phyloP scores from a whole-genome alignment of 345 rosid genomes.

The Xanthoceras sorbifolium region DNA sequence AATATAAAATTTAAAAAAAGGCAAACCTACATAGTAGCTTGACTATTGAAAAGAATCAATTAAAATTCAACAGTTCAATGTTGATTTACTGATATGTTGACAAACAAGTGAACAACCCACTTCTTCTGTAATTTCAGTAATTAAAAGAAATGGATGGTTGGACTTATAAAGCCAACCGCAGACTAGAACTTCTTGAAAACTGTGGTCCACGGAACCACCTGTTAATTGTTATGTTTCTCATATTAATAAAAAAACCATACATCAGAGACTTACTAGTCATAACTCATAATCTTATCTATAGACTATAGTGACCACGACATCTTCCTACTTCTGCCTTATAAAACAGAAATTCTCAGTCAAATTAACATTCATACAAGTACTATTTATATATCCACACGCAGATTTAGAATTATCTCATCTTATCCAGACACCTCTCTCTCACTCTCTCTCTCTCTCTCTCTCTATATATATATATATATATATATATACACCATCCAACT shows the following conservation, averaged over 20 bases:
- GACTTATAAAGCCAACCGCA: background rate
- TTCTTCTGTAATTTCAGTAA: background rate
- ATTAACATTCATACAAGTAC: background rate
- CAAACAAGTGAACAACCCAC: slow-evolving; percentile 2
- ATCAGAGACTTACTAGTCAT: background rate
- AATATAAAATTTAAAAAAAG: background rate
- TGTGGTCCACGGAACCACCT: background rate
- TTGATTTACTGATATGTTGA: background rate
- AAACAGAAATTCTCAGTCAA: background rate
- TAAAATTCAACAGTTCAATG: background rate
- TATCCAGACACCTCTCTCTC: no score
- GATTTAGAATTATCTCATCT: no score
- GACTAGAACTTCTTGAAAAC: background rate
- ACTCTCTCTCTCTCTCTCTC: no score
- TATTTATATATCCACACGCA: no score
- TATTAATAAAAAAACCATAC: background rate
- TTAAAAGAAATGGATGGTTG: background rate
- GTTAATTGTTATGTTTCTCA: background rate
- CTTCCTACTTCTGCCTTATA: slow-evolving; percentile 12
- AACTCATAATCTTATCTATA: background rate
- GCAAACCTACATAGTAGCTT: background rate
- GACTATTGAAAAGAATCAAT: background rate
- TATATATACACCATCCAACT: no score
- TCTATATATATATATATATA: no score
- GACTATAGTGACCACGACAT: background rate